A percentile compares a stretch with the other conserved stretches of the same genome.
phyloP scores from a whole-genome alignment of 306 rosid genomes.

The Sesbania bispinosa region DNA sequence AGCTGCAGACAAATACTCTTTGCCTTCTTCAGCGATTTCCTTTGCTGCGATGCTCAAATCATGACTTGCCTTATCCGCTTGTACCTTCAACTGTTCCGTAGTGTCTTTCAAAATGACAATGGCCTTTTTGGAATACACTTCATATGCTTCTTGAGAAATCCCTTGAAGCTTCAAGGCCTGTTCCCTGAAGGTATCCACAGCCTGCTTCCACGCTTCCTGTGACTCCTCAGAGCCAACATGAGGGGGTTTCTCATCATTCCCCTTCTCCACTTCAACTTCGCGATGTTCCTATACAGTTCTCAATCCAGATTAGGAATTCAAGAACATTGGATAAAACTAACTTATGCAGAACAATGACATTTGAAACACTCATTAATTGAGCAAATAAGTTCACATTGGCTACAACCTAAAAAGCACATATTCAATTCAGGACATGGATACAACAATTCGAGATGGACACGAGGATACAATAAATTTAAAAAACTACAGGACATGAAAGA shows the following conservation, averaged over 20 bases:
- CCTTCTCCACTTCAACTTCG: constrained; percentile 56
- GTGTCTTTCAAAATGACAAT: constrained; percentile 58
- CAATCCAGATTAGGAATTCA: constrained; percentile 1
- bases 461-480: too few species aligned
- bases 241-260: constrained; percentile 22
- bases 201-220: constrained; percentile 76
- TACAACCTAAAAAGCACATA: too few species aligned
- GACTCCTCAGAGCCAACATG: constrained; percentile 47
- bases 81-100: constrained; percentile 70
- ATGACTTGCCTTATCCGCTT: constrained; percentile 64
- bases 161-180: constrained; percentile 74
- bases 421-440: too few species aligned
- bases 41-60: constrained; percentile 64
- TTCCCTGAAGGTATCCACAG: constrained; percentile 70
- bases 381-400: too few species aligned
- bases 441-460: too few species aligned
- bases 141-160: constrained; percentile 83
- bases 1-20: constrained; percentile 62
- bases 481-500: too few species aligned
- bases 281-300: constrained; percentile 40
- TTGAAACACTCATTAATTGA: constrained; percentile 1
- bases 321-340: background rate
- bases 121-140: constrained; percentile 75
- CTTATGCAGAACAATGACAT: background rate
- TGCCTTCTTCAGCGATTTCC: constrained; percentile 73